These are phyloP conservation scores for Encephalitozoon romaleae DNA, from an alignment of 371 early-diverging fungal genomes.

Conservation along the genomic window DNA sequence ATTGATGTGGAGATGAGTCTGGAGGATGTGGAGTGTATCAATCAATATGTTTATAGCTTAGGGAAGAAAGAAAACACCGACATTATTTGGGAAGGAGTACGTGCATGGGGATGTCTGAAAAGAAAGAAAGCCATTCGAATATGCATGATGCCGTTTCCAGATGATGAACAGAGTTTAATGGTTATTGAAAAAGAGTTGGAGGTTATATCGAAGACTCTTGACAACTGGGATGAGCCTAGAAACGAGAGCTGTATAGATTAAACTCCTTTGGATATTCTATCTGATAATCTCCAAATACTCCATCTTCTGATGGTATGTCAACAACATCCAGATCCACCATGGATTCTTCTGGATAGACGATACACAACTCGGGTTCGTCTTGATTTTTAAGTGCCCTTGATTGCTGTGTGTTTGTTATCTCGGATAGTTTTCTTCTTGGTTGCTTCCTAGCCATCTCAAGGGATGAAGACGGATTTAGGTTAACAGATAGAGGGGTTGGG, in stretches of 20 bases:
- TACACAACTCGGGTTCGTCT: neutral
- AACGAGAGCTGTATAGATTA: neutral
- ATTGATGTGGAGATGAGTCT: neutral
- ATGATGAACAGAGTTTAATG: neutral
- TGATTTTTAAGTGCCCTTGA: neutral
- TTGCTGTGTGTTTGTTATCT: neutral
- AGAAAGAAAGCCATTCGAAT: neutral
- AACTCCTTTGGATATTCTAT: neutral
- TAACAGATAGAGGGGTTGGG: neutral
- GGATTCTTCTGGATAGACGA: neutral
- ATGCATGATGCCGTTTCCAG: constrained; percentile 6
- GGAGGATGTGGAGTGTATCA: neutral
- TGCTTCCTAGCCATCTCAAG: neutral
- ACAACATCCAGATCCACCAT: neutral
- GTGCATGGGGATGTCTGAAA: neutral
- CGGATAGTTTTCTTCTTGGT: neutral
- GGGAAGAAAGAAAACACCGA: neutral
- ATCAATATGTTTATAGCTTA: neutral
- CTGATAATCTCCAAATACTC: neutral
- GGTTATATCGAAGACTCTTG: neutral
- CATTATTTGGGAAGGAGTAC: neutral
- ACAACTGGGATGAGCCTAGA: neutral
- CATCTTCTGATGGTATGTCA: neutral
- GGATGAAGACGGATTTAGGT: neutral
- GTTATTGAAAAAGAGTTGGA: neutral